Base-by-base conservation (phyloP, 169 alveolate species). In the Eimeria falciformis region DNA sequence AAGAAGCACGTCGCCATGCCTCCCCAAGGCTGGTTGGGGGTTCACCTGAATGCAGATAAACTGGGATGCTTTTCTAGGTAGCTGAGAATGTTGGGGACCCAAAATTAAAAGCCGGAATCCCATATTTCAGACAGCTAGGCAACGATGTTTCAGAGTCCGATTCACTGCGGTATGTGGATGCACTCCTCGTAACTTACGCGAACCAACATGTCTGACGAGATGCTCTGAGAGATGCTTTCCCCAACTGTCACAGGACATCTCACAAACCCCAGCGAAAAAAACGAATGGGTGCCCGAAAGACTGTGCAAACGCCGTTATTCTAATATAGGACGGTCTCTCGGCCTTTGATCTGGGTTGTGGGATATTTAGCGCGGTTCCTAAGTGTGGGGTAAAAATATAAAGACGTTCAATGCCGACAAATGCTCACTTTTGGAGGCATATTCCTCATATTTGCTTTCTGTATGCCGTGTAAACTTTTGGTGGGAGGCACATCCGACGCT, bases 401-500 rank as follows among this genome's bases (percentile, higher is more conserved):
- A n/a, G n/a, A n/a, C n/a, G n/a, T n/a, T n/a, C n/a, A n/a, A n/a
- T n/a, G n/a, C n/a, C 5, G 47, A 43, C 1, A 12, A 81, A 55
- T 27, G 18, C 89, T 56, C 62, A 83, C 91, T 79, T 62, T 62
- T 83, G 50, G 78, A 56, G 0, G 91, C 91, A 47, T 83, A 83
- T 5, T 83, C 91, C 79, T 83, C 81, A 21, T 83, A 83, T 33
- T 83, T 83, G 91, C 66, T 62, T n/a, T 56, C 81, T 23, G 25
- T 62, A 62, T 83, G 91, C 29, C 91, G 78, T 1, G 91, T 83
- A 47, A 25, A 83, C 11, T 45, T 43, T 47, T 56, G 81, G 91
- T 83, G 91, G 43, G 47, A 78, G 37, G 18, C 81, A 62, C 91
- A 83, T 2, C 79, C 91, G 47, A 62, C 45, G 79, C 91, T 83